phyloP scores from a whole-genome alignment of 108 stramenopile species.

The Pseudonitzschia delicatissima region DNA sequence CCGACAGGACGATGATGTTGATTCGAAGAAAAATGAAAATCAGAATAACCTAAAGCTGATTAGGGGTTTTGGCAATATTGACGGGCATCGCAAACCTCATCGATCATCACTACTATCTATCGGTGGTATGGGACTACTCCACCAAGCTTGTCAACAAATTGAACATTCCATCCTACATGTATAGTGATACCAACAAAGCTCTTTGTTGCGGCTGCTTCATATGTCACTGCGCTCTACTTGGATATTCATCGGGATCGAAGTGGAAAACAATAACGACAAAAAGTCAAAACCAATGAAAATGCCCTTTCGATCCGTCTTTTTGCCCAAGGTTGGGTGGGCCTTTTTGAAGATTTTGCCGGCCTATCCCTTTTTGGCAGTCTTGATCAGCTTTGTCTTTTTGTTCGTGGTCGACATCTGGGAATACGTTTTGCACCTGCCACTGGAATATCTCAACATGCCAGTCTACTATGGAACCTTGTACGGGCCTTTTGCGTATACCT shows the following conservation, averaged over 20 bases:
- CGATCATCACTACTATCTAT: constrained; percentile 28
- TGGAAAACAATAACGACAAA: neutral
- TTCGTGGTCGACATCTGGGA: constrained; percentile 68
- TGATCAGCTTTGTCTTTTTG: constrained; percentile 74
- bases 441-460: constrained; percentile 57
- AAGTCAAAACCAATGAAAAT: neutral
- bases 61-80: constrained; percentile 12
- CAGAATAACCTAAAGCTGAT: neutral
- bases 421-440: constrained; percentile 37
- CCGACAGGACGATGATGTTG: neutral
- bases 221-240: constrained; percentile 52
- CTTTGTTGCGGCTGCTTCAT: constrained; percentile 55
- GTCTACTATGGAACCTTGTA: constrained; percentile 82
- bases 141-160: neutral
- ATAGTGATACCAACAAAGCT: constrained; percentile 20
- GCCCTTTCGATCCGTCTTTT: constrained; percentile 27
- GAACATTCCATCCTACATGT: neutral
- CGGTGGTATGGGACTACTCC: neutral
- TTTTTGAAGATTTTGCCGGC: constrained; percentile 57
- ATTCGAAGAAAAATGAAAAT: neutral
- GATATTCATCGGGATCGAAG: constrained; percentile 47
- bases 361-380: constrained; percentile 77
- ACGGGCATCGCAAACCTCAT: constrained; percentile 51
- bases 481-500: constrained; percentile 72
- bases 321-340: constrained; percentile 40